These are phyloP conservation scores for Chrysophaeum taylorii DNA, from an alignment of 352 stramenopile genomes.

Conservation along the genomic window DNA sequence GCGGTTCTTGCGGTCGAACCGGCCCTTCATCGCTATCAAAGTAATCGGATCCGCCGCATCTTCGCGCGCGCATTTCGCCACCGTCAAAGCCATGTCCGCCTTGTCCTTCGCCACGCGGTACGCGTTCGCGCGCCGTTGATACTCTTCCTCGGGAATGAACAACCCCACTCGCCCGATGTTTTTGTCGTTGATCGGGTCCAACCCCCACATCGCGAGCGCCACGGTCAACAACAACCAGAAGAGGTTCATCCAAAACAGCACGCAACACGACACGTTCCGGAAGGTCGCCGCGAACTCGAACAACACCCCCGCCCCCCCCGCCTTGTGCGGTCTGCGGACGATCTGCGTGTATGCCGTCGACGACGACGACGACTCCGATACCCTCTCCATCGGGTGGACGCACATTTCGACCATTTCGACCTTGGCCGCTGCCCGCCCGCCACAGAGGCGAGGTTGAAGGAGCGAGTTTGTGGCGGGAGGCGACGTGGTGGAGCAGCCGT, in stretches of 20 bases:
- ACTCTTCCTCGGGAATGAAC: conserved; percentile 11
- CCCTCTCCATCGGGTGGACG: too few species aligned
- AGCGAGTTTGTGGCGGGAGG: too few species aligned
- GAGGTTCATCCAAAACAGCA: not conserved
- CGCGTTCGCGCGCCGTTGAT: conserved; percentile 11
- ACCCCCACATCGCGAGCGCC: not conserved
- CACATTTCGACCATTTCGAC: too few species aligned
- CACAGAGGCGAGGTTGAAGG: too few species aligned
- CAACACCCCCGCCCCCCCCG: too few species aligned
- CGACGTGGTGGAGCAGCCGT: too few species aligned
- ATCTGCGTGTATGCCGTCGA: too few species aligned
- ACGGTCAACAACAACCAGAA: not conserved
- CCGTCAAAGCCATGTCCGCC: conserved; percentile 15
- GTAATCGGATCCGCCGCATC: conserved; percentile 7
- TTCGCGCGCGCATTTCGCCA: conserved; percentile 3
- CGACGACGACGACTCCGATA: too few species aligned
- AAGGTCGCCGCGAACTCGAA: too few species aligned
- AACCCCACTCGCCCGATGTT: not conserved
- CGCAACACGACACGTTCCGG: too few species aligned
- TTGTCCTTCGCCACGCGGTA: conserved; percentile 15
- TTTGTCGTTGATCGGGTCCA: not conserved
- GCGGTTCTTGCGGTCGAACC: not conserved
- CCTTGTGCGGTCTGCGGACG: too few species aligned
- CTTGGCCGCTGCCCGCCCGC: too few species aligned
- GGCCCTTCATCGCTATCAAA: conserved; percentile 7